A percentile compares a stretch with the other conserved stretches of the same genome.
phyloP scores from a whole-genome alignment of 345 rosid species.

The Populus tremula region DNA sequence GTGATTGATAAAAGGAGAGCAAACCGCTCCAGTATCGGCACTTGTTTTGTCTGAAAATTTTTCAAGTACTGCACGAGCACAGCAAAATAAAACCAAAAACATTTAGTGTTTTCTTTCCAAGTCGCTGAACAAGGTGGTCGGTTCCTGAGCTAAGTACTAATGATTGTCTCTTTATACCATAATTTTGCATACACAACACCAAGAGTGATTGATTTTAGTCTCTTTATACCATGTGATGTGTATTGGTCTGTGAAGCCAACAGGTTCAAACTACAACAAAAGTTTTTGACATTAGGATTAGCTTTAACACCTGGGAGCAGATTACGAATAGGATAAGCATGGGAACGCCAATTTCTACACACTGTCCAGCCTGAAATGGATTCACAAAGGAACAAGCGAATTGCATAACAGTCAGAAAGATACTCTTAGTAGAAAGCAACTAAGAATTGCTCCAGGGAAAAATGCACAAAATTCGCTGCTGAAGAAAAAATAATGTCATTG shows the following conservation, averaged over 20 bases:
- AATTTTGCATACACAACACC: background rate
- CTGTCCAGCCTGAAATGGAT: constrained; percentile 59
- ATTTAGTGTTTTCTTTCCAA: background rate
- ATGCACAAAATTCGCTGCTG: background rate
- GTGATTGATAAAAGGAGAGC: constrained; percentile 74
- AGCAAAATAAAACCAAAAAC: background rate
- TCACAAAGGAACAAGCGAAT: constrained; percentile 3
- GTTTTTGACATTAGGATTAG: background rate
- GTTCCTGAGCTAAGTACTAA: background rate
- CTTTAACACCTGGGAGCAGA: constrained; percentile 72
- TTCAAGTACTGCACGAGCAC: constrained; percentile 66
- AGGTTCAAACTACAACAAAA: background rate
- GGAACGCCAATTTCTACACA: constrained; percentile 93
- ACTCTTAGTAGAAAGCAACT: background rate
- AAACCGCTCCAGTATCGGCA: constrained; percentile 83
- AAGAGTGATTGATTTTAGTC: background rate
- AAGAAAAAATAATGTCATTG: background rate
- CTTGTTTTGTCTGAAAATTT: constrained; percentile 55
- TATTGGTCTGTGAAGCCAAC: background rate
- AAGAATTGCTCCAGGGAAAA: background rate
- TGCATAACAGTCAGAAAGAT: background rate
- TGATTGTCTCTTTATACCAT: background rate
- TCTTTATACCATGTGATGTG: background rate
- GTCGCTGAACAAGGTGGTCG: background rate
- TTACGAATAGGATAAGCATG: constrained; percentile 76